phyloP scores from a whole-genome alignment of 164 flowering plant genomes.

The Vitis rupestris region DNA sequence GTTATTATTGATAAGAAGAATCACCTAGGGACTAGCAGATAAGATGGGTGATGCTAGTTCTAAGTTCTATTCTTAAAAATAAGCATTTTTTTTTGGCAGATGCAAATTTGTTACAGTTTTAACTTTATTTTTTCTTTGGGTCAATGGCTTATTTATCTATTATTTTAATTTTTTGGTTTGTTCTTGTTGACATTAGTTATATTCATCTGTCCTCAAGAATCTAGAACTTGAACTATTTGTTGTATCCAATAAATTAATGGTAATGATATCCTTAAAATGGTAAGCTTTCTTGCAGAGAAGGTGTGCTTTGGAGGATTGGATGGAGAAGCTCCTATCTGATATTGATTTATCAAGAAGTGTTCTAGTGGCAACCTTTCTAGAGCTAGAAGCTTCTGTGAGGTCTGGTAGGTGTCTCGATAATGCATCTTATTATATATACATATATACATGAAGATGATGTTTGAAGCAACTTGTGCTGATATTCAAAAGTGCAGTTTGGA shows the following conservation, averaged over 20 bases:
- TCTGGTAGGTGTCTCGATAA: conserved; percentile 65
- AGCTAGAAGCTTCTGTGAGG: conserved; percentile 97
- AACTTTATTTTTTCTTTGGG: too few relatives aligned
- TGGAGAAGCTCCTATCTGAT: conserved; percentile 81
- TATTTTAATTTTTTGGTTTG: background rate
- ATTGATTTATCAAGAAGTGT: conserved; percentile 90
- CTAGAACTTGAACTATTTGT: conserved; percentile 1
- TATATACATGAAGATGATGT: background rate
- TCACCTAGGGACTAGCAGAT: too few relatives aligned
- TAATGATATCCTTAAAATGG: conserved; percentile 31
- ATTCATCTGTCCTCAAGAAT: background rate
- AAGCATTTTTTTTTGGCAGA: too few relatives aligned
- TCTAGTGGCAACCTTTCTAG: conserved; percentile 84
- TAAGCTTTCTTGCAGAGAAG: conserved; percentile 78
- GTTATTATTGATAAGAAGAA: too few relatives aligned
- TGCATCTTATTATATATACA: background rate
- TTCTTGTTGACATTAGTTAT: background rate
- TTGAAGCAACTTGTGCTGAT: background rate
- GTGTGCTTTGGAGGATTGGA: conserved; percentile 89
- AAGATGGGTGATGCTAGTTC: too few relatives aligned
- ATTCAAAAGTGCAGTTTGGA: too few relatives aligned
- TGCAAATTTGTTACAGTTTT: too few relatives aligned
- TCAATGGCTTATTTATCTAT: background rate
- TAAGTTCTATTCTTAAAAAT: too few relatives aligned
- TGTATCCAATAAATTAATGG: background rate